Conservation (phyloP, 208 protist species). For the Wallacemonas sp. region DNA sequence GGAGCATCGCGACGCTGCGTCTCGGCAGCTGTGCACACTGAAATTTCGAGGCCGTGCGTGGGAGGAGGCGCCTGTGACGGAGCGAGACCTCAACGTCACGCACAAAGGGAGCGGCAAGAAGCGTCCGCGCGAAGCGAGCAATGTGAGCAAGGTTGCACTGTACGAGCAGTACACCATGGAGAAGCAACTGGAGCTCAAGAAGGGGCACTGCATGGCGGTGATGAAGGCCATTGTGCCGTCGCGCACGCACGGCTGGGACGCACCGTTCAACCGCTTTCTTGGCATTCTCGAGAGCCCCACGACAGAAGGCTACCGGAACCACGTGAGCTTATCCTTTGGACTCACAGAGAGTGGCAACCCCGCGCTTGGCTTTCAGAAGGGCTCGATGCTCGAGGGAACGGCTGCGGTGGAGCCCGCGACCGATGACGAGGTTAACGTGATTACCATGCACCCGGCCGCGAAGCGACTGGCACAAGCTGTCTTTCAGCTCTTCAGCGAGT, state of each 20-base stretch:
- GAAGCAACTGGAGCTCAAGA: slow-evolving; percentile 80
- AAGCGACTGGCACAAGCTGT: slow-evolving; percentile 50
- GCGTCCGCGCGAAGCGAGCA: slow-evolving; percentile 34
- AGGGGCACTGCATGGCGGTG: slow-evolving; percentile 61
- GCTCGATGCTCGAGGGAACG: slow-evolving; percentile 73
- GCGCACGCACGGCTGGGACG: slow-evolving; percentile 30
- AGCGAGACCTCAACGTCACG: slow-evolving; percentile 65
- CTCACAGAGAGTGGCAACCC: slow-evolving; percentile 43
- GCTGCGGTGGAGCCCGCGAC: slow-evolving; percentile 59
- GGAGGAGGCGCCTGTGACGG: slow-evolving; percentile 48
- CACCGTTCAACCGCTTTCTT: slow-evolving; percentile 41
- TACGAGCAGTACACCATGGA: slow-evolving; percentile 71
- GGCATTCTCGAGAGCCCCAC: slow-evolving; percentile 75
- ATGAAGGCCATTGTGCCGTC: slow-evolving; percentile 49
- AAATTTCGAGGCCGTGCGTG: slow-evolving; percentile 57
- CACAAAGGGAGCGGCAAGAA: slow-evolving; percentile 73
- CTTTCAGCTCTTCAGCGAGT: slow-evolving; percentile 45
- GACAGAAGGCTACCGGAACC: slow-evolving; percentile 90
- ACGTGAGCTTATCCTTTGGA: slow-evolving; percentile 91
- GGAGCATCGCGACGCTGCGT: slow-evolving; percentile 50
- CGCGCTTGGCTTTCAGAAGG: slow-evolving; percentile 67
- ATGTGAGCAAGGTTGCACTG: slow-evolving; percentile 59
- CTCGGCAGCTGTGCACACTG: slow-evolving; percentile 43
- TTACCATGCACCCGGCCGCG: slow-evolving; percentile 68
- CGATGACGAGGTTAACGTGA: slow-evolving; percentile 38